Percentiles rank a stretch among this genome's conserved stretches.
phyloP scores from a whole-genome alignment of 768 basidiomycete species.

The Boletus tylopilopsis region DNA sequence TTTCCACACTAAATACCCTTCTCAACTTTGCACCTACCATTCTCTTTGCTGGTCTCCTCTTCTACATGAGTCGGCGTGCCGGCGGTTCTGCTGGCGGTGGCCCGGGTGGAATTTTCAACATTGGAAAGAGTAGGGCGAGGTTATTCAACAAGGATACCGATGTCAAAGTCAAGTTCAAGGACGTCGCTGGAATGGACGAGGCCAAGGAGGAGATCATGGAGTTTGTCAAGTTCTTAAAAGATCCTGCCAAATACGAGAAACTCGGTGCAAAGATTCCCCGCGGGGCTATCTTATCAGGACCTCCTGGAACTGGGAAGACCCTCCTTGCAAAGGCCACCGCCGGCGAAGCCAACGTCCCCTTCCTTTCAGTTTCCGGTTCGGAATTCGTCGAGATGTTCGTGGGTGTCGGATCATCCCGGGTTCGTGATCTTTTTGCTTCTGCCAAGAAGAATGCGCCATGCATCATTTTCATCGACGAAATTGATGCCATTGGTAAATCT shows the following conservation, averaged over 20 bases:
- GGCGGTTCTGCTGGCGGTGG: conserved; percentile 55
- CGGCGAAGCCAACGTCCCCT: conserved; percentile 95
- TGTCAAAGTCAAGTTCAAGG: conserved; percentile 89
- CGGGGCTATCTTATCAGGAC: conserved; percentile 91
- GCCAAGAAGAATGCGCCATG: conserved; percentile 98
- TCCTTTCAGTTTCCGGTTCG: conserved; percentile 97
- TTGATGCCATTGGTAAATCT: conserved; percentile 97
- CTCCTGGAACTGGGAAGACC: conserved; percentile 98
- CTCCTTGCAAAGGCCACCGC: conserved; percentile 97
- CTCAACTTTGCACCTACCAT: conserved; percentile 95
- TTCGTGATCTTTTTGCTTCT: conserved; percentile 94
- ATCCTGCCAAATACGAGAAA: conserved; percentile 90
- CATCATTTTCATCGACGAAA: conserved; percentile 99
- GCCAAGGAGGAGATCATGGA: conserved; percentile 99
- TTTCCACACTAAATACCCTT: conserved; percentile 74
- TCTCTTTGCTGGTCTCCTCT: conserved; percentile 83
- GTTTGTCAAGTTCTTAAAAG: conserved; percentile 98
- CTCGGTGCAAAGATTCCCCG: conserved; percentile 98
- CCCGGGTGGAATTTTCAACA: conserved; percentile 91
- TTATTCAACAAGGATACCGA: conserved; percentile 97
- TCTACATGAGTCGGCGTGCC: conserved; percentile 80
- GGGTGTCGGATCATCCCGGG: conserved; percentile 95
- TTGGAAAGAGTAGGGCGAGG: conserved; percentile 93
- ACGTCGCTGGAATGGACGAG: conserved; percentile 99
- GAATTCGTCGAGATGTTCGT: conserved; percentile 99